phyloP scores from a whole-genome alignment of 768 basidiomycete genomes.

The Amanita rubescens region DNA sequence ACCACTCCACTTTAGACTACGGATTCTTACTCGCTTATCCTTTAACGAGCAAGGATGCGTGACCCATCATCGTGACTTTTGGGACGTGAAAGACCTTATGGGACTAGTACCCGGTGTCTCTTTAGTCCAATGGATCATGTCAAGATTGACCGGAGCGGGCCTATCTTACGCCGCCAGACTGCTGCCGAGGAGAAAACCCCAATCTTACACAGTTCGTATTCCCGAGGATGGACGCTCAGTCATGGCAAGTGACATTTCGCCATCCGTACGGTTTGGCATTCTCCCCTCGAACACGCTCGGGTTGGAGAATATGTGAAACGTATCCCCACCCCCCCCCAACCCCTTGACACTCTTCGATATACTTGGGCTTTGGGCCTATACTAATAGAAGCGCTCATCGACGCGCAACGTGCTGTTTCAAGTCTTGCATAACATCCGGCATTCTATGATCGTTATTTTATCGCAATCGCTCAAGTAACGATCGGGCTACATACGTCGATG shows the following conservation, averaged over 20 bases:
- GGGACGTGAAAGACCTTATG: constrained; percentile 75
- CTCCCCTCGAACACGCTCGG: constrained; percentile 8
- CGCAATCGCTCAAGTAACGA: background rate
- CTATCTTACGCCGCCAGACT: constrained; percentile 37
- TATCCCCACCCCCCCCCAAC: no score
- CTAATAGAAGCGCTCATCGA: background rate
- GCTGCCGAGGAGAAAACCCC: constrained; percentile 18
- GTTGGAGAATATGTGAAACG: constrained; percentile 4
- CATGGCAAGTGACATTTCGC: constrained; percentile 10
- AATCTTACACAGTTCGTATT: constrained; percentile 9
- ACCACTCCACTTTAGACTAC: constrained; percentile 68
- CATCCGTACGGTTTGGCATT: background rate
- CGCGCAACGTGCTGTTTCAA: no score
- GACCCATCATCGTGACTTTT: constrained; percentile 72
- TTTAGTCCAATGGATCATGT: constrained; percentile 60
- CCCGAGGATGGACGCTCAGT: constrained; percentile 11
- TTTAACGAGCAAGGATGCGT: constrained; percentile 83
- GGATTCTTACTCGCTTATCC: constrained; percentile 60
- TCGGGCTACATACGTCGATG: background rate
- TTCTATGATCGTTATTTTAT: background rate
- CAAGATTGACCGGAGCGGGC: constrained; percentile 52
- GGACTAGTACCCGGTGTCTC: constrained; percentile 65
- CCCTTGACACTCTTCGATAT: background rate
- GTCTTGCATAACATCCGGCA: no score
- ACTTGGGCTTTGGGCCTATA: background rate